Percentiles rank a stretch among this genome's conserved stretches.
Evolutionary conservation across 345 rosid species (phyloP).

Genomic region (Aquilaria sinensis): DNA sequence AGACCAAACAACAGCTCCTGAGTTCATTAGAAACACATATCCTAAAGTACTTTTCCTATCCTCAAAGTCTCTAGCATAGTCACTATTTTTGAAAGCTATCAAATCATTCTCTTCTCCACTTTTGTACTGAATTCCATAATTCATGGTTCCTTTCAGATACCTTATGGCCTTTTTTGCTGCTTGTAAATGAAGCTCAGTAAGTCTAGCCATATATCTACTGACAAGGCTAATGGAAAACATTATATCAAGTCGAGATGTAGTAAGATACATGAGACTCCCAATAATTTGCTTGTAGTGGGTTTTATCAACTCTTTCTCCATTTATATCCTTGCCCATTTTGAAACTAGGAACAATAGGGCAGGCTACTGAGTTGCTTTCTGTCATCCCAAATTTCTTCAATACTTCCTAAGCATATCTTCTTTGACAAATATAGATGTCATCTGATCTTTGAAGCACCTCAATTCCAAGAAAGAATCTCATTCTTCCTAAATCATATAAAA

Average conservation of each 20-base stretch:
- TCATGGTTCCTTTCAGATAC: background rate
- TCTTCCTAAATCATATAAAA: conserved; percentile 1
- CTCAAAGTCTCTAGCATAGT: background rate
- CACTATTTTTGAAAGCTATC: background rate
- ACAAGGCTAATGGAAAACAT: background rate
- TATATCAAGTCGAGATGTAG: background rate
- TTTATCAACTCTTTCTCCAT: background rate
- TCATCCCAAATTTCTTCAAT: background rate
- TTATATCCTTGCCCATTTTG: background rate
- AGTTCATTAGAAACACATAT: background rate
- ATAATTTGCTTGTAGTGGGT: background rate
- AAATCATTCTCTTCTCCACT: background rate
- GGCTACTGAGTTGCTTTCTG: background rate
- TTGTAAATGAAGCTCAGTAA: background rate
- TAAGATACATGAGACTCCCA: background rate
- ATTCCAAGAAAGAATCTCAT: conserved; percentile 1
- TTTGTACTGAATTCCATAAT: background rate
- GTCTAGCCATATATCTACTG: background rate
- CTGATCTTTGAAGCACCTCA: background rate
- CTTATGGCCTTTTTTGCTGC: background rate
- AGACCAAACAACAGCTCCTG: background rate
- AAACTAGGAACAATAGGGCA: background rate
- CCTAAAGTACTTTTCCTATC: background rate
- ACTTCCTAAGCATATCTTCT: background rate
- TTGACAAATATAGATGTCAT: background rate